phyloP scores from a whole-genome alignment of 2,329 filamentous ascomycete species.

The Alternaria arborescens region DNA sequence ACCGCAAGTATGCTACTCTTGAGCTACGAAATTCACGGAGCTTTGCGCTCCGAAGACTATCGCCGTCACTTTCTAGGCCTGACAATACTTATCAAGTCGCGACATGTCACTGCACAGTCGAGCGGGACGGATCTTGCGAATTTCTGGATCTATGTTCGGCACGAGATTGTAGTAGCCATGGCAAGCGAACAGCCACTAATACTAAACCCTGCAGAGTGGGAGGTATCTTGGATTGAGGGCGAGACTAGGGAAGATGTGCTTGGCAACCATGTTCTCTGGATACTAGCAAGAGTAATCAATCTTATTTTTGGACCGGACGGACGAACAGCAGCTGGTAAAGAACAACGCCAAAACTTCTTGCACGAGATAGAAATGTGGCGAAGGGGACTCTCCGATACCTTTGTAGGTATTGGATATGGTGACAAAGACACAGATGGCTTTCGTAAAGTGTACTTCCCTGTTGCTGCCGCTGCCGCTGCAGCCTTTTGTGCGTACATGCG shows the following conservation, averaged over 20 bases:
- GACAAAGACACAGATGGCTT: conserved; percentile 44
- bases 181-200: conserved; percentile 40
- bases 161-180: conserved; percentile 46
- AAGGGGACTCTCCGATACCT: conserved; percentile 36
- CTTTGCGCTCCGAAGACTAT: conserved; percentile 40
- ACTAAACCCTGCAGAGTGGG: conserved; percentile 43
- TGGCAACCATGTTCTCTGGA: conserved; percentile 45
- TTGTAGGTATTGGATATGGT: conserved; percentile 45
- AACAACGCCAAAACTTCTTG: conserved; percentile 33
- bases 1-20: conserved; percentile 47
- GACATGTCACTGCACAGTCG: conserved; percentile 39
- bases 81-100: conserved; percentile 41
- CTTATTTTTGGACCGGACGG: conserved; percentile 37
- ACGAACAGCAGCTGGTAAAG: conserved; percentile 19
- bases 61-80: conserved; percentile 43
- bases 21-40: conserved; percentile 45
- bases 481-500: conserved; percentile 32
- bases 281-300: conserved; percentile 43
- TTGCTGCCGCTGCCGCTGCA: conserved; percentile 39
- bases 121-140: conserved; percentile 42
- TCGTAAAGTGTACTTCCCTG: conserved; percentile 43
- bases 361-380: conserved; percentile 42
- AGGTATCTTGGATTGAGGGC: conserved; percentile 36
- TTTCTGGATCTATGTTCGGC: conserved; percentile 48
- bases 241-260: conserved; percentile 46